phyloP scores from a whole-genome alignment of 768 basidiomycete species.

The Mycena floridula region DNA sequence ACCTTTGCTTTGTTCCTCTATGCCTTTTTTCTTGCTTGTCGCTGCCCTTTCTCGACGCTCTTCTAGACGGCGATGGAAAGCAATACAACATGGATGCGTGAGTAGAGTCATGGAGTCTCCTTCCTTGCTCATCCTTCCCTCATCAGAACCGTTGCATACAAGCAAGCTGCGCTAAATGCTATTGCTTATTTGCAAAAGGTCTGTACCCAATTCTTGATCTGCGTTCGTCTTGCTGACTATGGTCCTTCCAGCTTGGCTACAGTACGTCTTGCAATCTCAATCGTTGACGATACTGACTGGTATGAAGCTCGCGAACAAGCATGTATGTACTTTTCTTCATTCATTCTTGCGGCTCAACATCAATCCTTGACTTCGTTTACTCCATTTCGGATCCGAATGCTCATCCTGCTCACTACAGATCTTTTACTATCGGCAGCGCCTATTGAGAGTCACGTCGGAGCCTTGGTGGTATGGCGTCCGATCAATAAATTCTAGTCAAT shows the following conservation, averaged over 20 bases:
- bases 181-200: conserved; percentile 72
- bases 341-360: background rate
- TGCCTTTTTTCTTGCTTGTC: no score
- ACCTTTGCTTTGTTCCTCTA: no score
- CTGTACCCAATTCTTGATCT: conserved; percentile 1
- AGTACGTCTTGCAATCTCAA: conserved; percentile 40
- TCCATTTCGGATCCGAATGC: no score
- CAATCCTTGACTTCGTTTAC: background rate
- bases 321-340: conserved; percentile 43
- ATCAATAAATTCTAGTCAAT: background rate
- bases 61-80: conserved; percentile 60
- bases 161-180: conserved; percentile 72
- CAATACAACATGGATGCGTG: conserved; percentile 78
- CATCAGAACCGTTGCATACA: conserved; percentile 64
- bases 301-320: conserved; percentile 81
- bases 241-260: conserved; percentile 51
- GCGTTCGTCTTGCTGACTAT: conserved; percentile 1
- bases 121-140: background rate
- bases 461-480: conserved; percentile 51
- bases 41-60: no score
- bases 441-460: conserved; percentile 64
- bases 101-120: conserved; percentile 11
- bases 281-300: no score
- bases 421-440: conserved; percentile 66
- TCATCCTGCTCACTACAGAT: conserved; percentile 29